These are phyloP conservation scores for Microglena sp. DNA, from an alignment of 139 green algal species.

Conservation along the genomic window DNA sequence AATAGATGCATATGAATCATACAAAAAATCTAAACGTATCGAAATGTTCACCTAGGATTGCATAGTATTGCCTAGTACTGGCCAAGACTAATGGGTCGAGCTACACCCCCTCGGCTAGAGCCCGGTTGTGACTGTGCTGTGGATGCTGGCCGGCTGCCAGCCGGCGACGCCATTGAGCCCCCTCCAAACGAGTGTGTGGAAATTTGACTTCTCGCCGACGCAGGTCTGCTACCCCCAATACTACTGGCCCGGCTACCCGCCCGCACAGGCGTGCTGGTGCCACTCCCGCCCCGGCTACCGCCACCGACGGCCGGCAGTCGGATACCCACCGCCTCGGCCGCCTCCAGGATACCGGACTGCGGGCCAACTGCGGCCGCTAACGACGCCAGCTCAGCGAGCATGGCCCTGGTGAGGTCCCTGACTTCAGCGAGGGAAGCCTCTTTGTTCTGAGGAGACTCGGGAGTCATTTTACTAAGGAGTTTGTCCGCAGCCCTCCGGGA, in stretches of 20 bases:
- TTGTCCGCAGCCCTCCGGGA: conserved; percentile 25
- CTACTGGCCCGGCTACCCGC: background rate
- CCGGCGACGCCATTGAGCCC: background rate
- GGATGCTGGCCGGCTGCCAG: too few species aligned
- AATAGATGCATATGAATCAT: too few species aligned
- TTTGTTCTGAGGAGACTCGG: conserved; percentile 5
- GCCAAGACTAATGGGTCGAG: too few species aligned
- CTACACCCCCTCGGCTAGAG: too few species aligned
- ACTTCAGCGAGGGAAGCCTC: conserved; percentile 16
- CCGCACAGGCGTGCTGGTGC: background rate
- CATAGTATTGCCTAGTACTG: too few species aligned
- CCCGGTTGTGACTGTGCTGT: too few species aligned
- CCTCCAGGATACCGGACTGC: conserved; percentile 18
- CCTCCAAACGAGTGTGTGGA: background rate
- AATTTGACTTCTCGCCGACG: background rate
- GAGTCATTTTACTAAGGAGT: conserved; percentile 1
- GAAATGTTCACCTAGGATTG: too few species aligned
- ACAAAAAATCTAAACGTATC: too few species aligned
- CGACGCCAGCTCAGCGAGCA: conserved; percentile 28
- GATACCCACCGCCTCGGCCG: conserved; percentile 26
- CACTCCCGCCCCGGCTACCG: background rate
- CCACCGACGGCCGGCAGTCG: conserved; percentile 21
- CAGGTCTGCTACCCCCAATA: background rate
- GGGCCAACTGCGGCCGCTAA: conserved; percentile 8
- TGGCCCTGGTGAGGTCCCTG: conserved; percentile 14